Base-by-base conservation (phyloP, 2,329 filamentous ascomycete species). In the Didymella pomorum region DNA sequence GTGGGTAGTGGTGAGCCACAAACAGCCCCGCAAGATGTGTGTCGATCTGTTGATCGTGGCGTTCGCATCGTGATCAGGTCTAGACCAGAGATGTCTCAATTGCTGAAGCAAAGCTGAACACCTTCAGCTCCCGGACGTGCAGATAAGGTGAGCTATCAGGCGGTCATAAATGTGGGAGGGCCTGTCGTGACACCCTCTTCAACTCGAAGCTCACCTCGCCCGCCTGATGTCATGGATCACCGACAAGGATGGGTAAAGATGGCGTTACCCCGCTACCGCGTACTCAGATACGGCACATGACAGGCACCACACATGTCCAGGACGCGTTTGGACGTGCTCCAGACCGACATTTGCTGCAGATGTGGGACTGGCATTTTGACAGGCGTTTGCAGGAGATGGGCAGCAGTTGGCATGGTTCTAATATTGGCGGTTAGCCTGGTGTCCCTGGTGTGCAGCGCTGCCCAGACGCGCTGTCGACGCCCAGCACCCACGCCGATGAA, bases 141-240 rank as follows among this genome's bases (percentile, higher is more conserved):
- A 37, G 28, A 44, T 39, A 35, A 21, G 16, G 41, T n/a, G 21
- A 31, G 26, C 44, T 7, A 11, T 12, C 43, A 35, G 45, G 28
- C 18, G 16, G 43, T 26, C 39, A 42, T 39, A 37, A 56, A 50
- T 16, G 44, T 31, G 37, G 43, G 6, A 43, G 23, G 26, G 26
- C 26, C 28, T 48, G 35, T 47, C n/a, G 41, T 37, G 35, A 52
- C 18, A 33, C 21, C 20, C 10, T 44, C 21, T 20, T 16, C 12
- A 16, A 9, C 16, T 29, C 14, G n/a, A n/a, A 10, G 9, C 49
- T 28, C 51, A 28, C 8, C 37, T 35, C 23, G 48, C 21, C 21
- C 41, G 16, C 23, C 20, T 55, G 50, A 59, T 42, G 41, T 55
- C 51, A 59, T 46, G 26, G 56, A 58, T 46, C 50, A 41, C 41